A percentile compares a stretch with the other conserved stretches of the same genome.
These are phyloP conservation scores for Protomyces arabidopsidicola DNA, from an alignment of 1,139 yeast genomes.

Conservation along the genomic window DNA sequence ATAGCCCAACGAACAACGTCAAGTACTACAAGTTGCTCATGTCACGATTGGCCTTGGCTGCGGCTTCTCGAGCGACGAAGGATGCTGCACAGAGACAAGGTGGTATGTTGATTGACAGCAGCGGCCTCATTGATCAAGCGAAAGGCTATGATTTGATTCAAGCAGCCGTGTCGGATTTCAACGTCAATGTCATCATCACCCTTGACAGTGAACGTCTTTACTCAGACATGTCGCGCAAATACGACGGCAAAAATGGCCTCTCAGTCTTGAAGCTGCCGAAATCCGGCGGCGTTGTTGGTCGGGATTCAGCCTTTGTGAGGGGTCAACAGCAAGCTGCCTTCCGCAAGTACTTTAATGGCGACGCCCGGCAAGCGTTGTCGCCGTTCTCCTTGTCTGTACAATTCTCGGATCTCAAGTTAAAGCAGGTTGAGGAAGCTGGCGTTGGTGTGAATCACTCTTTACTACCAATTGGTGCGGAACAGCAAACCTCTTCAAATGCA, in stretches of 20 bases:
- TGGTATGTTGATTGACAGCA: conserved; percentile 80
- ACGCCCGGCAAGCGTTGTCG: conserved; percentile 58
- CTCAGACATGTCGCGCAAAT: conserved; percentile 58
- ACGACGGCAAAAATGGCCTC: conserved; percentile 44
- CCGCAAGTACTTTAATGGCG: conserved; percentile 86
- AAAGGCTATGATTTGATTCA: conserved; percentile 50
- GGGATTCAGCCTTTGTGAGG: conserved; percentile 65
- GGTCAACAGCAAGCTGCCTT: conserved; percentile 70
- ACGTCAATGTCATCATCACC: conserved; percentile 43
- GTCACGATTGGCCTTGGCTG: conserved; percentile 56
- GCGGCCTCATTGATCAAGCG: conserved; percentile 52
- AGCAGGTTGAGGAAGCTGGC: conserved; percentile 46
- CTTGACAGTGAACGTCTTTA: conserved; percentile 51
- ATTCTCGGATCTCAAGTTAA: conserved; percentile 48
- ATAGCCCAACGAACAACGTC: conserved; percentile 54
- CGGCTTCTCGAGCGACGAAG: conserved; percentile 58
- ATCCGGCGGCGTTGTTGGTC: conserved; percentile 71
- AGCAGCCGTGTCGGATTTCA: conserved; percentile 58
- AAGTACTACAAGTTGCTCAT: conserved; percentile 57
- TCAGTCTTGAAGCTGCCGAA: conserved; percentile 59
- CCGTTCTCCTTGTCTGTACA: conserved; percentile 66
- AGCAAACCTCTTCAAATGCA: conserved; percentile 27
- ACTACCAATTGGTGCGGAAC: conserved; percentile 43
- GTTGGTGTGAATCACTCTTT: conserved; percentile 39
- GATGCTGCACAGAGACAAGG: conserved; percentile 38